Evolutionary conservation across 805 yeast species (phyloP), one percentile per base, ranked within the genome.

Genomic region (Candida odintsovae): DNA sequence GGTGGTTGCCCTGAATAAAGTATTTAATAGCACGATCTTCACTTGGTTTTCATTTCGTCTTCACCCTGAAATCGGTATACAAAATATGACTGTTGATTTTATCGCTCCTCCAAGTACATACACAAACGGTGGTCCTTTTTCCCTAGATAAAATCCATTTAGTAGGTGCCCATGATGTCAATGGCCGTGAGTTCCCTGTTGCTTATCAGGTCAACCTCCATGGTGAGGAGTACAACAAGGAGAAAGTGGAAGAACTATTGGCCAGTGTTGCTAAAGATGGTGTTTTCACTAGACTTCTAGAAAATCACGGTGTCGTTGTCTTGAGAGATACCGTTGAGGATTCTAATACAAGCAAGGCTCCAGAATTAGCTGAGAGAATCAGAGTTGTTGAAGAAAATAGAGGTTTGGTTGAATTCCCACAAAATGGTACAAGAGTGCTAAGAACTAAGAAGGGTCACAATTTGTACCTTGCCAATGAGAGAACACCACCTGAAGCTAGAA

Each of bases 401-500:
- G 64, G 63, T 2, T 49, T 52, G 19, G 47, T 47, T 21, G 49
- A 42, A 7, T 66, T 65, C 46, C 54, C 42, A 20, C 69, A 66
- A 48, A 61, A 55, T 42, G 70, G 69, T 9, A 50, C 63, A 1
- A 47, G 61, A 5, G 67, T 62, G 3, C 46, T 52, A 33, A 53
- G 70, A 43, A 56, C 58, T 13, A 46, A 50, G n/a, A 49, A 59
- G 7, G 62, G 57, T 3, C 58, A 55, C 6, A 43, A 53, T 35
- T 38, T 66, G 12, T 53, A 52, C 26, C 62, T 67, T 12, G 71
- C 70, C 18, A 64, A 64, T 41, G 69, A 63, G 47, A 64, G 67
- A 2, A 61, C 65, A 5, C 47, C 62, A 3, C 33, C 41, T 15
- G 48, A 48, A 13, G 44, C 43, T 11, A 35, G 41, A 19, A 45